Base-by-base conservation (phyloP, 176 grass and related monocot genomes). In the Aegilops bicornis region DNA sequence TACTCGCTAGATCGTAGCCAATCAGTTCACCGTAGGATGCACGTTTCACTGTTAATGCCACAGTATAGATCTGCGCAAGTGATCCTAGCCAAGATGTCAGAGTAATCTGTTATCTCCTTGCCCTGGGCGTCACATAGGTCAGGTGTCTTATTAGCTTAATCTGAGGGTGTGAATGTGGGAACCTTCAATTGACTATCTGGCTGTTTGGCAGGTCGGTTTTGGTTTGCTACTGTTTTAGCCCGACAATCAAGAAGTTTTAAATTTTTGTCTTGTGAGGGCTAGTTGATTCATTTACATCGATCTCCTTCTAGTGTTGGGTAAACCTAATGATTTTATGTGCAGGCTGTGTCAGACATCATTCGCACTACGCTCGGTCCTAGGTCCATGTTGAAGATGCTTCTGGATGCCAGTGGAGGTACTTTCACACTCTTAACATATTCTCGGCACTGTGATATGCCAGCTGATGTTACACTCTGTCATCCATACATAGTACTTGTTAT, bases 311-410 rank as follows among this genome's bases (percentile, higher is more conserved):
- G 29, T 86, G 4, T 48, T 84, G 50, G 50, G 20, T 20, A 56
- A 33, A 64, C 45, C 54, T 60, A 22, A 84, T 20, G 22, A 9
- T 68, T 91, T 81, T 62, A 30, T 89, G 20, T 65, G 47, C 85
- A 99, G 97, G 97, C 90, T 76, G 97, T 99, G 71, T 90, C 97
- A 75, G 97, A 99, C 83, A 99, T 99, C 77, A 92, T 99, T 4
- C 94, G 94, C 33, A 99, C 97, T 36, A 99, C 97, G 22, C 84
- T 99, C 71, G 97, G 97, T 77, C 97, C 97, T 37, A 90, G 97
- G 85, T 96, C 97, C 70, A 99, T 99, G 97, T 76, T 99, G 61
- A 99, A 99, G 87, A 99, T 99, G 97, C 84, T 99, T 69, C 92
- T 99, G 82, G 97, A 99, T 94, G 97, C 97, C 69, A 13, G 36